phyloP scores from a whole-genome alignment of 306 rosid genomes.

The Acacia acuminata region DNA sequence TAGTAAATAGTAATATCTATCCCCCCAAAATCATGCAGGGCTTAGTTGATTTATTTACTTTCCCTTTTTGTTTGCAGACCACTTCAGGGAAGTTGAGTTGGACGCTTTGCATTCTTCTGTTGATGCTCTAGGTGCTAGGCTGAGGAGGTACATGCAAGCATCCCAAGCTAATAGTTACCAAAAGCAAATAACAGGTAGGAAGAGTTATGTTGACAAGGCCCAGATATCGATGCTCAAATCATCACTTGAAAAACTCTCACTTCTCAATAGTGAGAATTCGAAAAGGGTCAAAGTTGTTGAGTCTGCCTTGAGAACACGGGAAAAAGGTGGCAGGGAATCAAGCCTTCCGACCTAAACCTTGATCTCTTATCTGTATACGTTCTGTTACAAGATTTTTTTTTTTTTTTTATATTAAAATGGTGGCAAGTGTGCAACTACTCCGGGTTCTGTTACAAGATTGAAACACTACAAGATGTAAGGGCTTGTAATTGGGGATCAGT shows the following conservation, averaged over 20 bases:
- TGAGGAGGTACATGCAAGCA: conserved; percentile 59
- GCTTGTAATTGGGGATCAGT: not conserved
- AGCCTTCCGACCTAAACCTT: not conserved
- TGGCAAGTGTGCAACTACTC: too few species aligned
- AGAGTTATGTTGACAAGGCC: conserved; percentile 40
- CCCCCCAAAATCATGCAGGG: conserved; percentile 3
- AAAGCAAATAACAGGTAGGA: conserved; percentile 50
- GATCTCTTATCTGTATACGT: not conserved
- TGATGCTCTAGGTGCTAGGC: conserved; percentile 63
- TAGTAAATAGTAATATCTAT: conserved; percentile 9
- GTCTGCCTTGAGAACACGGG: conserved; percentile 43
- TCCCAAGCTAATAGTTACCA: conserved; percentile 48
- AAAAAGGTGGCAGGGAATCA: conserved; percentile 39
- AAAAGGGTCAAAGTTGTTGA: conserved; percentile 61
- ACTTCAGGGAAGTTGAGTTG: conserved; percentile 72
- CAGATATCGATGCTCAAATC: conserved; percentile 60
- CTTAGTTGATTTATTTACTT: not conserved
- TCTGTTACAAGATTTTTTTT: not conserved
- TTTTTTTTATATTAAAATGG: too few species aligned
- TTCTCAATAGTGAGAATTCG: conserved; percentile 53
- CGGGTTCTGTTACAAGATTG: not conserved
- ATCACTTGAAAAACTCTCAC: conserved; percentile 57
- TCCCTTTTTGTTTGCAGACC: conserved; percentile 51
- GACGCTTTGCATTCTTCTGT: conserved; percentile 76
- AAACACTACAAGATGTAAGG: not conserved